Percentiles rank a stretch among this genome's conserved stretches.
These are phyloP conservation scores for Musa itinerans DNA, from an alignment of 176 grass and related monocot species.

Conservation along the genomic window DNA sequence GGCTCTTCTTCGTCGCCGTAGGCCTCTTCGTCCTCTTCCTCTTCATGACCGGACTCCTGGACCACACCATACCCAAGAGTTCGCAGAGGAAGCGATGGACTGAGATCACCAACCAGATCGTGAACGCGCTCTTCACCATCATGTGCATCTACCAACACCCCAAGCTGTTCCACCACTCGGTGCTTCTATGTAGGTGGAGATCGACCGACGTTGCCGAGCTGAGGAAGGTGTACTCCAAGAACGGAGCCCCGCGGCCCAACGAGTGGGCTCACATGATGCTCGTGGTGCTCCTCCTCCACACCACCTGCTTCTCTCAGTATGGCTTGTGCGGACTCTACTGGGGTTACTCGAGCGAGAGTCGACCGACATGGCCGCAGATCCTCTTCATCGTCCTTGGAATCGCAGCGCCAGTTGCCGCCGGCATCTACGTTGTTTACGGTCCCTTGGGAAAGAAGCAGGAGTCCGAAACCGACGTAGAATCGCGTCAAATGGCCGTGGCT, in stretches of 20 bases:
- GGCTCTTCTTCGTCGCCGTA: slow-evolving; percentile 37
- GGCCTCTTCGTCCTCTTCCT: slow-evolving; percentile 48
- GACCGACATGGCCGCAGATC: slow-evolving; percentile 50
- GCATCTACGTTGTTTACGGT: slow-evolving; percentile 44
- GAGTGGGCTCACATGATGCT: slow-evolving; percentile 42
- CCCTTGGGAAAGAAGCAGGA: slow-evolving; percentile 38
- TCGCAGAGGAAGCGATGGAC: slow-evolving; percentile 37
- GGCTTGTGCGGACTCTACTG: slow-evolving; percentile 55
- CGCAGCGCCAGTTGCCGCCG: slow-evolving; percentile 26
- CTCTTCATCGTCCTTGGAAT: slow-evolving; percentile 43
- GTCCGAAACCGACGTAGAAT: not conserved
- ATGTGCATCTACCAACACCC: slow-evolving; percentile 84
- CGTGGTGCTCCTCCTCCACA: slow-evolving; percentile 41
- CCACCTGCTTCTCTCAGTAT: slow-evolving; percentile 59
- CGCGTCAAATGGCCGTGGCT: too few relatives aligned
- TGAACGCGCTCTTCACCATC: slow-evolving; percentile 76
- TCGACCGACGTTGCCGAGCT: slow-evolving; percentile 26
- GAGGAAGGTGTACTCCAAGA: slow-evolving; percentile 49
- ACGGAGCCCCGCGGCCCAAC: not conserved
- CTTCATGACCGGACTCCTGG: slow-evolving; percentile 58
- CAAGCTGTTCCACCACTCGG: slow-evolving; percentile 45
- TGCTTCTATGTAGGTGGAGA: slow-evolving; percentile 37
- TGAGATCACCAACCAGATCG: slow-evolving; percentile 55
- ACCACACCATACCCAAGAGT: slow-evolving; percentile 40
- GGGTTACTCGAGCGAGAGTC: slow-evolving; percentile 26